Conservation (phyloP, 1,284 basidiomycete species). For the Irpex sp. region DNA sequence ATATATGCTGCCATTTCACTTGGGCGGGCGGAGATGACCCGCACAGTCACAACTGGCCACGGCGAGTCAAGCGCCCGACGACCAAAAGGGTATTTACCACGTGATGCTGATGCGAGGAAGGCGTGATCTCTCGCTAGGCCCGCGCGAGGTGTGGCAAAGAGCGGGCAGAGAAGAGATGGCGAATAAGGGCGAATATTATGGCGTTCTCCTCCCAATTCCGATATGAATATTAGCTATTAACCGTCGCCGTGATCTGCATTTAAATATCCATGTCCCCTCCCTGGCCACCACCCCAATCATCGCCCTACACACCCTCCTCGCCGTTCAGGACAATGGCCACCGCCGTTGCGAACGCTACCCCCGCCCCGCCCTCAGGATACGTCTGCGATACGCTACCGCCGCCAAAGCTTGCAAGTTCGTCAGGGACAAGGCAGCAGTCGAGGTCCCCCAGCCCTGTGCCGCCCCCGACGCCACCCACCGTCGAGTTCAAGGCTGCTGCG, state of each 20-base stretch:
- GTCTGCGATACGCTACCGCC: conserved; percentile 74
- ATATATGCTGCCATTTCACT: too few species aligned
- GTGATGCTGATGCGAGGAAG: conserved; percentile 14
- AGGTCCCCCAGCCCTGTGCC: conserved; percentile 24
- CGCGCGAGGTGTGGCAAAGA: conserved; percentile 12
- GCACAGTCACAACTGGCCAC: too few species aligned
- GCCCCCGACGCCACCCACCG: conserved; percentile 22
- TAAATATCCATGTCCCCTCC: not conserved
- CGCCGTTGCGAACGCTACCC: conserved; percentile 16
- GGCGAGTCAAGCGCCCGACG: not conserved
- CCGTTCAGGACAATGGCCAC: conserved; percentile 13
- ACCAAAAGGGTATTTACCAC: not conserved
- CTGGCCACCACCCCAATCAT: not conserved
- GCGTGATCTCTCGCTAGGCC: conserved; percentile 11
- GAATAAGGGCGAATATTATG: not conserved
- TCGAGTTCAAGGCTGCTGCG: conserved; percentile 25
- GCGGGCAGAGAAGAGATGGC: too few species aligned
- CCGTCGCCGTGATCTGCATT: too few species aligned
- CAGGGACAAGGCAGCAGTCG: conserved; percentile 17
- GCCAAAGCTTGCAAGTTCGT: conserved; percentile 41
- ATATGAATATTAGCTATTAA: too few species aligned
- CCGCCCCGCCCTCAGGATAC: conserved; percentile 31
- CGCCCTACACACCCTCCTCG: conserved; percentile 10
- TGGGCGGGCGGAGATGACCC: too few species aligned
- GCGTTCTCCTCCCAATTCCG: not conserved